These are phyloP conservation scores for Russula vinacea DNA, from an alignment of 768 basidiomycete genomes.

Conservation along the genomic window DNA sequence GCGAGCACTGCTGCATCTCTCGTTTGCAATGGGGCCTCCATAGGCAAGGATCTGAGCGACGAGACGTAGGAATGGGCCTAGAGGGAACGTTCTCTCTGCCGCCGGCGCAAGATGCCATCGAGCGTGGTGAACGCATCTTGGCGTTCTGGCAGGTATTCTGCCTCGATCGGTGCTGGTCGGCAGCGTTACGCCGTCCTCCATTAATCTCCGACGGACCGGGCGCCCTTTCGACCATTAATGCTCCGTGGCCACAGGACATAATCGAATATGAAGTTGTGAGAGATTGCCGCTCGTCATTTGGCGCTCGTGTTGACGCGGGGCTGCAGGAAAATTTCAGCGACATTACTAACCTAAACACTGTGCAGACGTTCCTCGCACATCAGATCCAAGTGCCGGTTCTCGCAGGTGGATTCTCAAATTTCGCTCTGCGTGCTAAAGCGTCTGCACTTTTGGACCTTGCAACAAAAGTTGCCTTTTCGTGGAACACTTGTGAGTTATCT, in stretches of 20 bases:
- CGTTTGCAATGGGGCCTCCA: conserved; percentile 74
- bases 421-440: conserved; percentile 68
- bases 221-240: conserved; percentile 56
- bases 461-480: conserved; percentile 54
- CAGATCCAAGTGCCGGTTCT: conserved; percentile 51
- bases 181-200: conserved; percentile 62
- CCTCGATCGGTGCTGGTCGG: conserved; percentile 79
- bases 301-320: neutral
- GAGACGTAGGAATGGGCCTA: conserved; percentile 31
- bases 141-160: conserved; percentile 84
- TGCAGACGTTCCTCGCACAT: conserved; percentile 54
- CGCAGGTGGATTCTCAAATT: conserved; percentile 55
- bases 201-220: conserved; percentile 63
- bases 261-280: conserved; percentile 69
- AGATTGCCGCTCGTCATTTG: conserved; percentile 14
- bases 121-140: conserved; percentile 67
- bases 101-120: conserved; percentile 54
- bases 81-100: conserved; percentile 49
- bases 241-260: conserved; percentile 75
- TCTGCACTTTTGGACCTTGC: conserved; percentile 73
- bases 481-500: conserved; percentile 52
- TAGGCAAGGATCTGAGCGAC: conserved; percentile 40
- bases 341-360: conserved; percentile 53
- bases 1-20: conserved; percentile 70
- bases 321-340: conserved; percentile 57